phyloP scores from a whole-genome alignment of 208 protist species.

The Wallacemonas rigidus region DNA sequence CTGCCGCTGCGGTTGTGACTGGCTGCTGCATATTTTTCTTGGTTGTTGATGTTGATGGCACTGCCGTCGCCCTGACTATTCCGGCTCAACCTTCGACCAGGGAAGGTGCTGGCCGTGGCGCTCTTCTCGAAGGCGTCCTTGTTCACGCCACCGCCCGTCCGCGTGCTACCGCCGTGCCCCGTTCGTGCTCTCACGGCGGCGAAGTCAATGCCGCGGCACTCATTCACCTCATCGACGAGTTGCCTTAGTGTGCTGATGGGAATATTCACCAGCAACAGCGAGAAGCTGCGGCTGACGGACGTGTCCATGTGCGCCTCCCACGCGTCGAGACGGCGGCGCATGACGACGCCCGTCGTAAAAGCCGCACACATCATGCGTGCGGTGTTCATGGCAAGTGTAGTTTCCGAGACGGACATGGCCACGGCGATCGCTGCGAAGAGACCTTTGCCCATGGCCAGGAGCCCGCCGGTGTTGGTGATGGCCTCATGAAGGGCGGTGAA shows the following conservation, averaged over 20 bases:
- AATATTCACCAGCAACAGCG: constrained; percentile 75
- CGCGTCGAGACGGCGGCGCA: constrained; percentile 35
- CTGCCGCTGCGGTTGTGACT: not conserved
- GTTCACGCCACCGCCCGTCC: not conserved
- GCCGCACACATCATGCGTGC: constrained; percentile 64
- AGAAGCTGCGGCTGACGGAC: constrained; percentile 40
- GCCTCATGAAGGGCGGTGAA: constrained; percentile 41
- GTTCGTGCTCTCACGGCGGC: not conserved
- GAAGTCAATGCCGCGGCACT: constrained; percentile 27
- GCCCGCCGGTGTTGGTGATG: constrained; percentile 34
- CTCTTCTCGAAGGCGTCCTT: not conserved
- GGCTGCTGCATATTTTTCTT: too few relatives aligned
- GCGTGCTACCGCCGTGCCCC: not conserved
- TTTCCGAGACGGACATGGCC: constrained; percentile 57
- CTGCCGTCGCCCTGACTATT: constrained; percentile 4
- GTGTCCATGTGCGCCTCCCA: constrained; percentile 33
- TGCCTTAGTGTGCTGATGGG: constrained; percentile 55
- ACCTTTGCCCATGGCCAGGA: constrained; percentile 66
- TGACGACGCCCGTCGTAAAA: constrained; percentile 62
- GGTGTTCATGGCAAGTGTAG: constrained; percentile 38
- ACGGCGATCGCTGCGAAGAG: constrained; percentile 74
- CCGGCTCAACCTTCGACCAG: too few relatives aligned
- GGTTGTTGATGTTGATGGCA: not conserved
- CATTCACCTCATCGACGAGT: constrained; percentile 65
- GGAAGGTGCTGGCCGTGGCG: not conserved